A percentile compares a stretch with the other conserved stretches of the same genome.
These are phyloP conservation scores for Trifolium dubium DNA, from an alignment of 306 rosid genomes.

Conservation along the genomic window DNA sequence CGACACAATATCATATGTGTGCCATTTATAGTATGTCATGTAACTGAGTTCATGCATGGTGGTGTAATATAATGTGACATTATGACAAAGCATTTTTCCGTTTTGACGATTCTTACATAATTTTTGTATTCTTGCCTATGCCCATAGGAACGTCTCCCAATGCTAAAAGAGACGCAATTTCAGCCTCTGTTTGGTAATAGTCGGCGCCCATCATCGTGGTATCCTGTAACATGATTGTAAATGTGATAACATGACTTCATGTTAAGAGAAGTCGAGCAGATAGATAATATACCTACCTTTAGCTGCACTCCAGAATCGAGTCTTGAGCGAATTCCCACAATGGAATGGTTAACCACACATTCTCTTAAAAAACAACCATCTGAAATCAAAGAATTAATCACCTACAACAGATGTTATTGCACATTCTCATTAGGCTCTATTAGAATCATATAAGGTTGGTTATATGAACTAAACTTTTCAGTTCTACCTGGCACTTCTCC, in stretches of 20 bases:
- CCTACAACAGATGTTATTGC: slow-evolving; percentile 51
- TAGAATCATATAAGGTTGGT: slow-evolving; percentile 27
- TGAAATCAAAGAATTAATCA: slow-evolving; percentile 59
- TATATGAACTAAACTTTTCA: slow-evolving; percentile 21
- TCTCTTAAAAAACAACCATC: slow-evolving; percentile 58
- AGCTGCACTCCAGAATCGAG: slow-evolving; percentile 51
- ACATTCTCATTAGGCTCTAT: slow-evolving; percentile 42
- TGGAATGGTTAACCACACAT: slow-evolving; percentile 54
- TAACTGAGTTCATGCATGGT: slow-evolving; percentile 7
- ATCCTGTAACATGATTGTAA: slow-evolving; percentile 45
- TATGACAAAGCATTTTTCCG: slow-evolving; percentile 9
- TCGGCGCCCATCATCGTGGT: slow-evolving; percentile 61
- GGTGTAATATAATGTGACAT: slow-evolving; percentile 22
- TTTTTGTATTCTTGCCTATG: slow-evolving; percentile 55
- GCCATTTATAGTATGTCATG: neutral
- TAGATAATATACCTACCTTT: slow-evolving; percentile 47
- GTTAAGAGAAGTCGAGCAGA: slow-evolving; percentile 14
- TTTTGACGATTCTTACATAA: slow-evolving; percentile 49
- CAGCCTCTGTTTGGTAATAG: slow-evolving; percentile 53
- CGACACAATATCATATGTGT: neutral
- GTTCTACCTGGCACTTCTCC: slow-evolving; percentile 53
- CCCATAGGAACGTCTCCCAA: slow-evolving; percentile 53
- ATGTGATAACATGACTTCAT: slow-evolving; percentile 30
- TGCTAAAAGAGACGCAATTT: slow-evolving; percentile 50
- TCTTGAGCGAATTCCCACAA: slow-evolving; percentile 59